These are phyloP conservation scores for Aspergillus sp. DNA, from an alignment of 2,329 filamentous ascomycete genomes.

Conservation along the genomic window DNA sequence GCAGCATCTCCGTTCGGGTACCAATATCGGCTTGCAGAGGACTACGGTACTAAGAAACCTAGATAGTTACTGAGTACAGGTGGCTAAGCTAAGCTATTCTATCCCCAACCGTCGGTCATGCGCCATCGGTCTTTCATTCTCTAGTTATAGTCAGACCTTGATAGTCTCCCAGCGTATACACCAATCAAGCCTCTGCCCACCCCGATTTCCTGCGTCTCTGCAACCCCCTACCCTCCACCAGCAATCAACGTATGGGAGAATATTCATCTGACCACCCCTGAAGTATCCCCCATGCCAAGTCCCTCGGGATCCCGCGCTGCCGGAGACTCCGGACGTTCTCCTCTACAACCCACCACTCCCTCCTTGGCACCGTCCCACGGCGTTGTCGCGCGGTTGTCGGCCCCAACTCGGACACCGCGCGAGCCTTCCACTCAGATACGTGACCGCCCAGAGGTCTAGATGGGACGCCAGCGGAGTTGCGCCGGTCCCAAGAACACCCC, in stretches of 20 bases:
- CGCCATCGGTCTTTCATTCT: neutral
- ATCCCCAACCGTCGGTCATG: neutral
- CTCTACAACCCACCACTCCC: no score
- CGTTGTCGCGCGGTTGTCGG: no score
- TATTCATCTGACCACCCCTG: no score
- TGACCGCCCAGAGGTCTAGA: slow-evolving; percentile 6
- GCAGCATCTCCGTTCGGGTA: slow-evolving; percentile 11
- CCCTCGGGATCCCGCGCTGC: neutral
- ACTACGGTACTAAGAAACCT: no score
- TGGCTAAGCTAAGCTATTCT: neutral
- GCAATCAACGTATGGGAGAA: no score
- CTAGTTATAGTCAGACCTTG: neutral
- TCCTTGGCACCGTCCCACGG: no score
- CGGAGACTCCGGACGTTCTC: neutral
- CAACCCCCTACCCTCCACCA: slow-evolving; percentile 3
- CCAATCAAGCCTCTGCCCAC: neutral
- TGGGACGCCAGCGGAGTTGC: slow-evolving; percentile 1
- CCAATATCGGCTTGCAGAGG: neutral
- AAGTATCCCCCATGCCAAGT: neutral
- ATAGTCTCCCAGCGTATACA: neutral
- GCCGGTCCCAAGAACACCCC: slow-evolving; percentile 4
- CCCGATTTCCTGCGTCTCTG: neutral
- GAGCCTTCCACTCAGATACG: slow-evolving; percentile 1
- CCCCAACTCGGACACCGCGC: no score
- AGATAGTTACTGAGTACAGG: no score